Evolutionary conservation across 352 stramenopile genomes (phyloP).

Genomic region (Pelagophyceae sp.): DNA sequence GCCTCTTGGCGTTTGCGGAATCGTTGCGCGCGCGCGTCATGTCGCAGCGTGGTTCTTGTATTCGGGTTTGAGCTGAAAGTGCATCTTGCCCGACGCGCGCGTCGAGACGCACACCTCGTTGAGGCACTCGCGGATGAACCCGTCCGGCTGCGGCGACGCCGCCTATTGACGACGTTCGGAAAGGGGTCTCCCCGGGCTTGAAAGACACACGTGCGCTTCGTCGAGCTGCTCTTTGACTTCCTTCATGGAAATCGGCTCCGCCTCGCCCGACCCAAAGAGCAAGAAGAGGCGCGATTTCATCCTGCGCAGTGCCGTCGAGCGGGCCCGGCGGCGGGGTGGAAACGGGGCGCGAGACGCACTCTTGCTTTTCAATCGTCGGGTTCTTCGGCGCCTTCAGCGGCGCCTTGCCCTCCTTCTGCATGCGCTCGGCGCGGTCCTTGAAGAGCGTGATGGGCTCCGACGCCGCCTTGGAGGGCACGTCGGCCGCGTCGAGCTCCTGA

Average conservation of each 20-base stretch:
- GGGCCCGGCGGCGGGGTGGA: too few relatives aligned
- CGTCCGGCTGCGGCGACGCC: not conserved
- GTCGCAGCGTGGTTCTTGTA: not conserved
- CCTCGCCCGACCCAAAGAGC: not conserved
- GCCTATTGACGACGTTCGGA: too few relatives aligned
- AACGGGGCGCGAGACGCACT: not conserved
- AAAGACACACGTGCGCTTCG: not conserved
- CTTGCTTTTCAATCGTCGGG: not conserved
- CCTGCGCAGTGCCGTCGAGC: not conserved
- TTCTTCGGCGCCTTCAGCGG: not conserved
- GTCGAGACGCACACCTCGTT: not conserved
- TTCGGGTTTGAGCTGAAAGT: not conserved
- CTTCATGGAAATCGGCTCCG: not conserved
- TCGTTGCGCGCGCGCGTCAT: not conserved
- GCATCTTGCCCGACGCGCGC: not conserved
- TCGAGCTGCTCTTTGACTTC: not conserved
- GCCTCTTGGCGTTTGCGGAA: too few relatives aligned
- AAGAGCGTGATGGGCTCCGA: not conserved
- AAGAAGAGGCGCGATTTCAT: not conserved
- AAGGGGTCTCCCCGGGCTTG: too few relatives aligned
- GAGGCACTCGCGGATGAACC: not conserved
- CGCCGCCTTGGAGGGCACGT: not conserved
- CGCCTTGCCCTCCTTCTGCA: not conserved
- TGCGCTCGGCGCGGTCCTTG: not conserved
- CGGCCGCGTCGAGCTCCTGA: not conserved